Evolutionary conservation across 257 asterid genomes (phyloP), one percentile per base, ranked within the genome.

Genomic region (Solanum microdontum): DNA sequence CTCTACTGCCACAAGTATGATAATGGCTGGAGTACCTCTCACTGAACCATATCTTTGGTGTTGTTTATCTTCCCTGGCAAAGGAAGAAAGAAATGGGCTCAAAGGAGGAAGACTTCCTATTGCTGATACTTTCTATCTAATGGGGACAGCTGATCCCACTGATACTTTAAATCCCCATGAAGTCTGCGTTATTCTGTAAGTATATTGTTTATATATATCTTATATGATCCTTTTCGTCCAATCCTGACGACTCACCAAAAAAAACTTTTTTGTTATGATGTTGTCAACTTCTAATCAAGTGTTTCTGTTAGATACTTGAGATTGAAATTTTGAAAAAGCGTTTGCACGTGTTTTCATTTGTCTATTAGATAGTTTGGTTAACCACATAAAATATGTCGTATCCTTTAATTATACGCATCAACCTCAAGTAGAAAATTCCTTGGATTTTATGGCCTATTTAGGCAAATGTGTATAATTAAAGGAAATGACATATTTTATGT

Each of bases 91-190:
- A 86, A 75, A 32, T 7, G 88, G 91, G 45, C 94, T 96, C 4
- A 91, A 89, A 88, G 88, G 85, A 82, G 98, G 98, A 87, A 92
- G 77, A 89, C 90, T 96, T 84, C 96, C 98, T 45, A 89, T 96
- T 84, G 87, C 87, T 23, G 97, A 96, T 87, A 94, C 95, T 93
- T 93, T 90, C 91, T 96, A 96, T 90, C 88, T 96, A 88, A 96
- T 96, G 93, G 99, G 99, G 58, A 96, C 98, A 12, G 93, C 94
- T 84, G 99, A 96, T 89, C 99, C 99, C 14, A 94, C 98, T 4
- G 94, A 94, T 68, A 74, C 91, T 51, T 88, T 96, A 87, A 88
- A 93, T 7, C 84, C 85, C 51, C 88, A 94, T 89, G 91, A 96
- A 95, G 98, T 96, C 66, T 96, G 96, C 80, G 94, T 96, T 74